These are phyloP conservation scores for Kodamaea fungicola DNA, from an alignment of 1,139 yeast species.

Conservation along the genomic window DNA sequence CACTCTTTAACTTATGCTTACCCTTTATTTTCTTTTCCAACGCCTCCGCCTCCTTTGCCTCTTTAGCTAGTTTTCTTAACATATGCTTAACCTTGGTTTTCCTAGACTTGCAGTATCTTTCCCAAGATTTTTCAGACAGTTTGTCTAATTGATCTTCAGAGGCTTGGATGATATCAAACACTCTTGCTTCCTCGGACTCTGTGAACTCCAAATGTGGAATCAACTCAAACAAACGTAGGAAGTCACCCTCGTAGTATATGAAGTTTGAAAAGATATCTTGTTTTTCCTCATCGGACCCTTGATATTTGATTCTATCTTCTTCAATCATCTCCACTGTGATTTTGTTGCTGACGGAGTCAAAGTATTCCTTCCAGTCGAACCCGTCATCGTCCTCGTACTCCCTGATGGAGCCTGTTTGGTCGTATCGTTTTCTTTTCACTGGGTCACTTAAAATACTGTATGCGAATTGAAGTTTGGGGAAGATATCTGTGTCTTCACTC, in stretches of 20 bases:
- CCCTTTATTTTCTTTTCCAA: conserved; percentile 49
- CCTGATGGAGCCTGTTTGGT: conserved; percentile 62
- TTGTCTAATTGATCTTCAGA: conserved; percentile 27
- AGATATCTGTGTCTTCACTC: conserved; percentile 37
- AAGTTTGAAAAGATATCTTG: conserved; percentile 62
- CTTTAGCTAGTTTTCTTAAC: conserved; percentile 48
- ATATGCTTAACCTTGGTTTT: conserved; percentile 44
- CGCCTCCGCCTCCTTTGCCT: conserved; percentile 68
- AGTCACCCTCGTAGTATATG: conserved; percentile 63
- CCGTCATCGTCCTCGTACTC: conserved; percentile 38
- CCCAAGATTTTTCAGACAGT: conserved; percentile 41
- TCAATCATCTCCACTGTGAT: conserved; percentile 74
- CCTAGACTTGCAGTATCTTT: conserved; percentile 49
- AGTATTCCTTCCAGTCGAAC: conserved; percentile 64
- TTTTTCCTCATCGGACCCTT: conserved; percentile 62
- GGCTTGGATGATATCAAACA: conserved; percentile 47
- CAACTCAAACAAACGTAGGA: conserved; percentile 63
- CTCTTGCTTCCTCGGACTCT: conserved; percentile 58
- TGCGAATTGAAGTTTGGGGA: conserved; percentile 74
- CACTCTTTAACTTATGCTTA: conserved; percentile 24
- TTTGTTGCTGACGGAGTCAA: conserved; percentile 53
- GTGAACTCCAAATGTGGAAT: conserved; percentile 73
- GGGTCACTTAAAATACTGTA: conserved; percentile 67
- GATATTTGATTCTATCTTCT: conserved; percentile 64
- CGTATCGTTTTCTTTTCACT: conserved; percentile 54